Base-by-base conservation (phyloP, 148 eudicot species). In the Fagopyrum esculentum region DNA sequence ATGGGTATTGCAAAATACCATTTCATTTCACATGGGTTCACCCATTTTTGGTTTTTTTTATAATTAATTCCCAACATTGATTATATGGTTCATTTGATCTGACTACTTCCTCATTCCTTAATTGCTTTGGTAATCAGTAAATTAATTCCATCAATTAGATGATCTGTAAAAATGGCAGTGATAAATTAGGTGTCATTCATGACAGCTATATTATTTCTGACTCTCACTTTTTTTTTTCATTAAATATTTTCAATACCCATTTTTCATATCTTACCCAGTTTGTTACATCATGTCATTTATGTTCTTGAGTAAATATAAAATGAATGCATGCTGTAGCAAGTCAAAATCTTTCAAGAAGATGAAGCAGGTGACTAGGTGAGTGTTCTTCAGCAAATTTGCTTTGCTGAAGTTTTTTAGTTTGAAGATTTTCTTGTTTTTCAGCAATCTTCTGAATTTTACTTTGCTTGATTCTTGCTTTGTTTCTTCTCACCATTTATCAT, bases 271-370 rank as follows among this genome's bases (percentile, higher is more conserved):
- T 66, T 66, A 66, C 46, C 43, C 46, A 66, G 71, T 66, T 66
- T 66, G 71, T 66, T 66, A 66, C 46, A 66, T 66, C 70, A 64
- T 35, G 47, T 12, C 69, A 63, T 63, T 63, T 9, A 63, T 63
- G 69, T 63, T 63, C 43, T 12, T 29, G 69, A 30, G 16, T 63
- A 30, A 3, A 63, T 9, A 66, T 13, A 15, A 15, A 35, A 22
- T 66, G 71, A 17, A 40, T 66, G 47, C 2, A 64, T 64, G 45
- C 2, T 66, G 8, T 45, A 13, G n/a, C 43, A 6, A 43, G 30
- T 61, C 68, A 61, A 9, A 61, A 61, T 66, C 71, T 66, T 45
- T 43, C 71, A 40, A 66, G 47, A 64, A 9, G 47, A 19, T 43
- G 71, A 40, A 66, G 45, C 44, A 11, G 71, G 46, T 66, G 71